A percentile compares a stretch with the other conserved stretches of the same genome.
Evolutionary conservation across 2,329 filamentous ascomycete species (phyloP).

Genomic region (Botrytis medusae): DNA sequence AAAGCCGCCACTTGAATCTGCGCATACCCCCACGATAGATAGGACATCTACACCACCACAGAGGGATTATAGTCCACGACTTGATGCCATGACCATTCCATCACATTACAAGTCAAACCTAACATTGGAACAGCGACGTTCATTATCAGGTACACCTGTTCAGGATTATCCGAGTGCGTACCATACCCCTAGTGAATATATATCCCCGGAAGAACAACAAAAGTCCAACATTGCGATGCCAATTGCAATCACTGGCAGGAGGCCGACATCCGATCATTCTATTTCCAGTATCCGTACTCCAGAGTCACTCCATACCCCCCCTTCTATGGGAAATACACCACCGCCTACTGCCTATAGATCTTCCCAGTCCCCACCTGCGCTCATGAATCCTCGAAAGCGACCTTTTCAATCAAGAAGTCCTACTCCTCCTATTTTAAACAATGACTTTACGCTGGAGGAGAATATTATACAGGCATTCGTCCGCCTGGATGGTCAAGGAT

Average conservation of each 20-base stretch:
- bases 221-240: background rate
- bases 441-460: constrained; percentile 36
- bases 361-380: constrained; percentile 15
- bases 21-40: background rate
- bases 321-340: constrained; percentile 22
- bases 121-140: constrained; percentile 23
- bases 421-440: constrained; percentile 29
- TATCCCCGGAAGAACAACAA: background rate
- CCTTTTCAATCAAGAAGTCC: constrained; percentile 29
- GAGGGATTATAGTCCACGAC: constrained; percentile 11
- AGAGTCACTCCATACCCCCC: constrained; percentile 9
- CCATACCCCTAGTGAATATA: constrained; percentile 13
- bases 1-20: constrained; percentile 11
- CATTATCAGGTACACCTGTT: constrained; percentile 10
- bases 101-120: constrained; percentile 23
- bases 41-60: constrained; percentile 10
- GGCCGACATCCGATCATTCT: constrained; percentile 12
- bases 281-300: constrained; percentile 1
- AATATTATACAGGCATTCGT: constrained; percentile 36
- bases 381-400: constrained; percentile 24
- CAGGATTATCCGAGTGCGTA: constrained; percentile 8
- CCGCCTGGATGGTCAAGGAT: constrained; percentile 32
- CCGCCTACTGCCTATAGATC: constrained; percentile 17
- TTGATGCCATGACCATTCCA: constrained; percentile 12
- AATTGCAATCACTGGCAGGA: background rate